Conservation (phyloP, 305 asterid species). For the Fraxinus latifolia region DNA sequence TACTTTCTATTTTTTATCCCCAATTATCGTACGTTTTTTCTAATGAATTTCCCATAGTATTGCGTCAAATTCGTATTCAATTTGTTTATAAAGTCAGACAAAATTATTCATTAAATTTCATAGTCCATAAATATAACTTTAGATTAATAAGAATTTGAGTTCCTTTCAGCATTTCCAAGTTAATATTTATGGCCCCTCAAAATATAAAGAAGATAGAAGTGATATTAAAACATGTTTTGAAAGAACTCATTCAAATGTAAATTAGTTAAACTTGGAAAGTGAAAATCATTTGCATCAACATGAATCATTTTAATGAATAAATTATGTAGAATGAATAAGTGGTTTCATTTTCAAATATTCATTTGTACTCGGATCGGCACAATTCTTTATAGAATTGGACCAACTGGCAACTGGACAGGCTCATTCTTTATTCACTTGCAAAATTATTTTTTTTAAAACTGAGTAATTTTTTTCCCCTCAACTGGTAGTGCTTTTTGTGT, state of each 20-base stretch:
- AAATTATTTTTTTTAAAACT: too few relatives aligned
- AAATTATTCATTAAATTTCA: neutral
- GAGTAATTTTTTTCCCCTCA: neutral
- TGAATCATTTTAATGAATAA: too few relatives aligned
- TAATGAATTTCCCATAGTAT: neutral
- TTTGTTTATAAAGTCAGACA: neutral
- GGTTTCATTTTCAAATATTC: neutral
- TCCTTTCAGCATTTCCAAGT: neutral
- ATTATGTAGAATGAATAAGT: neutral
- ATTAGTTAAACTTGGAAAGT: neutral
- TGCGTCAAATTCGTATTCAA: neutral
- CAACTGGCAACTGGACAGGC: neutral
- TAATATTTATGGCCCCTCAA: neutral
- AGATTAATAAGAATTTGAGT: neutral
- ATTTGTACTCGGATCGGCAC: too few relatives aligned
- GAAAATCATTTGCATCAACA: neutral
- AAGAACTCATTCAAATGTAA: neutral
- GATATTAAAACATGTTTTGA: neutral
- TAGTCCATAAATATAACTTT: neutral
- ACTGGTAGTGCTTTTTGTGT: too few relatives aligned
- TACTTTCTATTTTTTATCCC: too few relatives aligned
- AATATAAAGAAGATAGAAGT: neutral
- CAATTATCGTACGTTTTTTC: too few relatives aligned
- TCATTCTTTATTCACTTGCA: neutral
- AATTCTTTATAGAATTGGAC: neutral